Evolutionary conservation across 83 land plant species (phyloP).

Genomic region (Diphasiastrum complanatum): DNA sequence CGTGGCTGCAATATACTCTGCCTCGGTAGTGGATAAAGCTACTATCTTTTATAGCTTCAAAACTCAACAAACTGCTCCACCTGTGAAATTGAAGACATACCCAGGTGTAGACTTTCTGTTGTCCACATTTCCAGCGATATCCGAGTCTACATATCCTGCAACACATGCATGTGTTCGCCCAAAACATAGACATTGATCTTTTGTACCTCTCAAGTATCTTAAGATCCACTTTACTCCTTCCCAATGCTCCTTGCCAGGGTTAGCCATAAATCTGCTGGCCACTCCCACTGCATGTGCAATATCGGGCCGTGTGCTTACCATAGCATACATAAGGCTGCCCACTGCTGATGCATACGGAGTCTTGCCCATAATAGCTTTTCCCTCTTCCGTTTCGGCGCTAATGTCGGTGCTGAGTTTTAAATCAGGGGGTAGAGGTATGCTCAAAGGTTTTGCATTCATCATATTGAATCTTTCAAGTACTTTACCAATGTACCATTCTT

Average conservation of each 20-base stretch:
- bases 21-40: background rate
- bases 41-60: background rate
- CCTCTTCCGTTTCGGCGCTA: constrained; percentile 1
- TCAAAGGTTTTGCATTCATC: constrained; percentile 12
- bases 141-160: background rate
- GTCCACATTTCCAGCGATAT: constrained; percentile 7
- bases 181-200: background rate
- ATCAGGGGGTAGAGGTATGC: background rate
- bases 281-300: constrained; percentile 14
- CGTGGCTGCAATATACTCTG: constrained; percentile 8
- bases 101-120: constrained; percentile 2
- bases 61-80: background rate
- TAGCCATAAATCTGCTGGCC: constrained; percentile 12
- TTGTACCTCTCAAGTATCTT: background rate
- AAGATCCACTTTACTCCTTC: constrained; percentile 2
- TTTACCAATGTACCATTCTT: constrained; percentile 16
- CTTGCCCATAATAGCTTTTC: constrained; percentile 1
- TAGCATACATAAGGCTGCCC: constrained; percentile 29
- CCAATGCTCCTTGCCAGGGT: constrained; percentile 12
- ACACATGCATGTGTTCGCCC: background rate
- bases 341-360: constrained; percentile 16
- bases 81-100: constrained; percentile 1
- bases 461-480: constrained; percentile 17
- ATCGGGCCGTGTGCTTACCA: constrained; percentile 16
- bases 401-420: background rate